Conservation (phyloP, 108 stramenopile species). For the Mediolabrus comicus region DNA sequence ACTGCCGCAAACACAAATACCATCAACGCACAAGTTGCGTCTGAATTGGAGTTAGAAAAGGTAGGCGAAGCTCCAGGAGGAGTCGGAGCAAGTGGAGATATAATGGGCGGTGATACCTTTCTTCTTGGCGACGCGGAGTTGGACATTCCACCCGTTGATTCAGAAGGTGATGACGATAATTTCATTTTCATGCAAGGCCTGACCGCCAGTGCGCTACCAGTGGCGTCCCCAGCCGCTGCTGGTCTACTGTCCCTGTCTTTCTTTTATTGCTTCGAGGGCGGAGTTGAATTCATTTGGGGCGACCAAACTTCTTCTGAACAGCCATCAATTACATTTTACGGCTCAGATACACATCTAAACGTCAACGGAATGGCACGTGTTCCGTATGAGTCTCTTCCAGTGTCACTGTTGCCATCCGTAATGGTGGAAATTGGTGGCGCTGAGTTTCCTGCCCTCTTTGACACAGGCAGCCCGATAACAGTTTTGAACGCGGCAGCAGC, state of each 20-base stretch:
- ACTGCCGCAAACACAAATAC: slow-evolving; percentile 81
- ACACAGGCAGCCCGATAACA: slow-evolving; percentile 80
- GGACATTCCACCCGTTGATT: slow-evolving; percentile 23
- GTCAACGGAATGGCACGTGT: slow-evolving; percentile 45
- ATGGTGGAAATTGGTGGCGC: slow-evolving; percentile 56
- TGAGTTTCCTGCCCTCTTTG: slow-evolving; percentile 71
- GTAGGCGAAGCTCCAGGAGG: slow-evolving; percentile 64
- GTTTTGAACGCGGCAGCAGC: slow-evolving; percentile 72
- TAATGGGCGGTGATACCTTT: slow-evolving; percentile 63
- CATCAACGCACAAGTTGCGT: slow-evolving; percentile 62
- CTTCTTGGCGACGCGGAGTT: slow-evolving; percentile 70
- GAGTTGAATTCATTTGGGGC: slow-evolving; percentile 72
- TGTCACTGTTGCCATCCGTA: slow-evolving; percentile 59
- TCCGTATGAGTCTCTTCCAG: slow-evolving; percentile 44
- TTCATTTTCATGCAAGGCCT: slow-evolving; percentile 67
- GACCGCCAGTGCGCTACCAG: slow-evolving; percentile 72
- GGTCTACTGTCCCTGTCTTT: slow-evolving; percentile 68
- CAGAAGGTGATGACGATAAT: slow-evolving; percentile 24
- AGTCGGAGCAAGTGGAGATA: slow-evolving; percentile 51
- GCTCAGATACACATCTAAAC: slow-evolving; percentile 21
- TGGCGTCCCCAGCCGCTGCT: slow-evolving; percentile 66
- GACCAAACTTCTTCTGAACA: slow-evolving; percentile 2
- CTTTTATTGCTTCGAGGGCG: slow-evolving; percentile 73
- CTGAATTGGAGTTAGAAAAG: slow-evolving; percentile 53
- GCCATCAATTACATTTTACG: slow-evolving; percentile 61